Conservation (phyloP, 2,329 filamentous ascomycete genomes). For the Cadophora luteo-olivacea region DNA sequence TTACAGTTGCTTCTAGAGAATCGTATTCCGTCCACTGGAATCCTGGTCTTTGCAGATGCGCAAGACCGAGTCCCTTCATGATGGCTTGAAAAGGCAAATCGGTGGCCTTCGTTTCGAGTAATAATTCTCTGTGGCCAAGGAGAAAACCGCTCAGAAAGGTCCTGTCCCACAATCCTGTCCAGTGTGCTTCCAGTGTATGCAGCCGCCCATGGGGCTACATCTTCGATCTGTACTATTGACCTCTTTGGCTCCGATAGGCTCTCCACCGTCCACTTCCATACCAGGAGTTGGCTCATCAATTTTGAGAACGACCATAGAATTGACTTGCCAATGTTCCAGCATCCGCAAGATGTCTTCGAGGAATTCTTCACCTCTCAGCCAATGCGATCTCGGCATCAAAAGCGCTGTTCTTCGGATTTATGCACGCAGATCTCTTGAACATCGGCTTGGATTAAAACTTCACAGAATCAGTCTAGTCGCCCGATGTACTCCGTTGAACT, state of each 20-base stretch:
- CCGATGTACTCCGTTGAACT: neutral
- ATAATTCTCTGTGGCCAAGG: neutral
- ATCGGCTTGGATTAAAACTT: neutral
- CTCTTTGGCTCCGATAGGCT: neutral
- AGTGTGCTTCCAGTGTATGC: neutral
- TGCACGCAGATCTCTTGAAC: neutral
- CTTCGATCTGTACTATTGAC: neutral
- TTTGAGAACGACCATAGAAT: neutral
- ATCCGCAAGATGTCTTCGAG: neutral
- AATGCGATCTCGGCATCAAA: neutral
- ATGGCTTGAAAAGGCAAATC: neutral
- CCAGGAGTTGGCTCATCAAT: neutral
- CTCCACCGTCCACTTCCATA: neutral
- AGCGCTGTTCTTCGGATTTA: neutral
- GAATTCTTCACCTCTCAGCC: neutral
- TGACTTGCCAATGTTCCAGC: neutral
- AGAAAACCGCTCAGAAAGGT: neutral
- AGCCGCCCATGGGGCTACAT: neutral
- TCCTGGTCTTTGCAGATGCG: neutral
- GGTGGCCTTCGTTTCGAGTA: neutral
- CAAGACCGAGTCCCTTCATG: neutral
- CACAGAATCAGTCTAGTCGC: neutral
- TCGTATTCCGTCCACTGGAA: neutral
- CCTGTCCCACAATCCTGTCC: neutral
- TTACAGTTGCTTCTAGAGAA: neutral